These are phyloP conservation scores for Leishmania tarentolae DNA, from an alignment of 208 protist species.

Conservation along the genomic window DNA sequence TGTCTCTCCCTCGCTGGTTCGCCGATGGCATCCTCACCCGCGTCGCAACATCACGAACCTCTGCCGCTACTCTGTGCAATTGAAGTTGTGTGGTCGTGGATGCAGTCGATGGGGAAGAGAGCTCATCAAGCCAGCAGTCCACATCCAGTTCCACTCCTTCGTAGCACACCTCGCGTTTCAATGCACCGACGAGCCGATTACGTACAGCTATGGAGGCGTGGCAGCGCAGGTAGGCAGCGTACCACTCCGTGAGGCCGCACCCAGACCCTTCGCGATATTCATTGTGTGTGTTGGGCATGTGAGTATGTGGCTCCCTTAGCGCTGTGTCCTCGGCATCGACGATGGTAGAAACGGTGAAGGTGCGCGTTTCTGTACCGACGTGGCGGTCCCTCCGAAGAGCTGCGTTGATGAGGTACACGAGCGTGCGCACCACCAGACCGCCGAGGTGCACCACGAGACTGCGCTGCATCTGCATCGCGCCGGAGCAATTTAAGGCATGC, in stretches of 20 bases:
- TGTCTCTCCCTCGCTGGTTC: not conserved
- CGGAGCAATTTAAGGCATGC: conserved; percentile 27
- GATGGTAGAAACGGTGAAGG: not conserved
- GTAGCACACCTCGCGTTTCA: conserved; percentile 17
- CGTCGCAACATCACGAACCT: not conserved
- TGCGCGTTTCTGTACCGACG: not conserved
- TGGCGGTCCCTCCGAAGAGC: not conserved
- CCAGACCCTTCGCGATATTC: not conserved
- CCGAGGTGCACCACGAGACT: conserved; percentile 19
- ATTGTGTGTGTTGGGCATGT: not conserved
- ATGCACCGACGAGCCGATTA: conserved; percentile 1
- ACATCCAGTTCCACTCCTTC: conserved; percentile 31
- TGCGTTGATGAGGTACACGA: conserved; percentile 13
- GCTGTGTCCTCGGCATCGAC: not conserved
- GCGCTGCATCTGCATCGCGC: conserved; percentile 26
- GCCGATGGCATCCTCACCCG: conserved; percentile 5
- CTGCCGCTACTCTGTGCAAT: not conserved
- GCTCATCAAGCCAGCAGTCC: conserved; percentile 18
- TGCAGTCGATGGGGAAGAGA: not conserved
- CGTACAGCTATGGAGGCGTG: not conserved
- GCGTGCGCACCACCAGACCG: conserved; percentile 19
- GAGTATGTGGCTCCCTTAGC: too few species aligned
- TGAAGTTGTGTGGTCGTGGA: not conserved
- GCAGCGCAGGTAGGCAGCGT: conserved; percentile 3
- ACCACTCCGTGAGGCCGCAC: conserved; percentile 19